Conservation (phyloP, 129 eudicot species). For the Pulicaria dysenterica region DNA sequence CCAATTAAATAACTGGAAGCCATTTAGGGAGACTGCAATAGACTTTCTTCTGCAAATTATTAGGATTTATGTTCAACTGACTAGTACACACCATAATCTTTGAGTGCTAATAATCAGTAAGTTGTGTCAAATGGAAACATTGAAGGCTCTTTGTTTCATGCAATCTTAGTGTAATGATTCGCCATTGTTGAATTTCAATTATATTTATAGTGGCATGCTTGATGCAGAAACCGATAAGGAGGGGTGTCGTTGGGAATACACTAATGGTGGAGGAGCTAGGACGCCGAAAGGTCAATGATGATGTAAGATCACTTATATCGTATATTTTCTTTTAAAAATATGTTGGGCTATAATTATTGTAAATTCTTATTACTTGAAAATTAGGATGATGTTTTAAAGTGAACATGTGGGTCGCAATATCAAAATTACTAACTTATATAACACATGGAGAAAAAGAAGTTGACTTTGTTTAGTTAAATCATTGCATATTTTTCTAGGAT, state of each 20-base stretch:
- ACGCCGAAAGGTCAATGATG: slow-evolving; percentile 60
- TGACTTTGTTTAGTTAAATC: slow-evolving; percentile 12
- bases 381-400: not conserved
- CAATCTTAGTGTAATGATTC: slow-evolving; percentile 6
- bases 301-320: slow-evolving; percentile 54
- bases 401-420: not conserved
- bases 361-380: slow-evolving; percentile 11
- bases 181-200: not conserved
- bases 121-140: no score
- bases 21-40: no score
- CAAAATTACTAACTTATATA: slow-evolving; percentile 2
- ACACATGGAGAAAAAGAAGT: not conserved
- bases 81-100: not conserved
- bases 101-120: no score
- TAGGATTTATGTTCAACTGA: not conserved
- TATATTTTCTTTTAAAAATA: not conserved
- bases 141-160: not conserved
- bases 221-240: slow-evolving; percentile 90
- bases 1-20: not conserved
- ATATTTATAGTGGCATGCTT: slow-evolving; percentile 17
- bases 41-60: no score
- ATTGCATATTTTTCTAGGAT: slow-evolving; percentile 52
- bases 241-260: slow-evolving; percentile 75
- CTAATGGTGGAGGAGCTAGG: slow-evolving; percentile 91
- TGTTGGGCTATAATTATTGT: not conserved